Evolutionary conservation across 2,329 filamentous ascomycete genomes (phyloP).

Genomic region (Xylariaceae sp.): DNA sequence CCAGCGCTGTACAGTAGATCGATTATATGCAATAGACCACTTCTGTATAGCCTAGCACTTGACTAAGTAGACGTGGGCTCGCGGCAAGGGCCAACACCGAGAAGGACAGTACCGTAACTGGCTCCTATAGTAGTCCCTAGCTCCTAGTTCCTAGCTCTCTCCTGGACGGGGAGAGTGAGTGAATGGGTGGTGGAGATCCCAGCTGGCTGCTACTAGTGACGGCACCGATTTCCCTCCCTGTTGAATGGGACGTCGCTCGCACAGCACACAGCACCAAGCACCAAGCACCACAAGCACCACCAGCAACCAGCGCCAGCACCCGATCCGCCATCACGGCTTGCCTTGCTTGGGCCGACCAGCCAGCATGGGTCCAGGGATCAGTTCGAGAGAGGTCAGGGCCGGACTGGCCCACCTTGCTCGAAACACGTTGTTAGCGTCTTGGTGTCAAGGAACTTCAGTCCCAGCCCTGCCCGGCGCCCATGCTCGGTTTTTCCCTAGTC

Average conservation of each 20-base stretch:
- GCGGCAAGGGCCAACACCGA: slow-evolving; percentile 12
- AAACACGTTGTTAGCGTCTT: slow-evolving; percentile 43
- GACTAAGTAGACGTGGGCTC: slow-evolving; percentile 11
- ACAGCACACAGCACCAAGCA: no score
- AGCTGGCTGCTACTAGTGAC: slow-evolving; percentile 19
- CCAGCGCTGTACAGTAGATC: slow-evolving; percentile 18
- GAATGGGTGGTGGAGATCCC: slow-evolving; percentile 21
- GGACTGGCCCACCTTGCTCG: slow-evolving; percentile 36
- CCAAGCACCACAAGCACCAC: no score
- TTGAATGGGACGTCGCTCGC: slow-evolving; percentile 22
- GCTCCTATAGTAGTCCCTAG: neutral
- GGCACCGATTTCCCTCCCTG: slow-evolving; percentile 17
- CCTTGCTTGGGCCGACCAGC: slow-evolving; percentile 29
- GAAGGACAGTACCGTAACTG: slow-evolving; percentile 7
- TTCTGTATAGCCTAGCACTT: slow-evolving; percentile 18
- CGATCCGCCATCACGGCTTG: slow-evolving; percentile 39
- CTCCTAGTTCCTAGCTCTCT: slow-evolving; percentile 19
- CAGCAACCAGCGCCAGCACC: slow-evolving; percentile 28
- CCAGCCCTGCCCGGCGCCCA: slow-evolving; percentile 37
- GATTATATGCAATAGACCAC: slow-evolving; percentile 15
- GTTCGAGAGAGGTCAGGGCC: slow-evolving; percentile 24
- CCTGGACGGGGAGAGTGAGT: slow-evolving; percentile 8
- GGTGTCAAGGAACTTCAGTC: slow-evolving; percentile 41
- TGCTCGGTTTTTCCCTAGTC: slow-evolving; percentile 45
- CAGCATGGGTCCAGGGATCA: slow-evolving; percentile 40